Evolutionary conservation across 2,329 filamentous ascomycete genomes (phyloP).

Genomic region (Alternaria triticina): DNA sequence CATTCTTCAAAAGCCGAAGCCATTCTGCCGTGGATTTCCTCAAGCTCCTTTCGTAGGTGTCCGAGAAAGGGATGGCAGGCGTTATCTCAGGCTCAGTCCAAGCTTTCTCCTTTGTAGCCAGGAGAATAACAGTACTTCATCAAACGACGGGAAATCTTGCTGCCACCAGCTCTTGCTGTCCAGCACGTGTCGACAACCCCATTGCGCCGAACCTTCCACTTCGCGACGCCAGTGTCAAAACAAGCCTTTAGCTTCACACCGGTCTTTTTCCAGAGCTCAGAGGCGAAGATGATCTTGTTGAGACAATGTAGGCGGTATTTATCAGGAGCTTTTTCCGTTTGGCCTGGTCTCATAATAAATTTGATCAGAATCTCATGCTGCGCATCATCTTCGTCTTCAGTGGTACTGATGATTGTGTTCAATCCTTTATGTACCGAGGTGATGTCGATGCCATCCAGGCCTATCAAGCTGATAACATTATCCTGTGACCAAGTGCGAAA

Average conservation of each 20-base stretch:
- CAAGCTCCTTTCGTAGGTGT: not conserved
- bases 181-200: slow-evolving; percentile 1
- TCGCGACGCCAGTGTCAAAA: not conserved
- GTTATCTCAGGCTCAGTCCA: not conserved
- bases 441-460: not conserved
- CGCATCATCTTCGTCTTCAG: not conserved
- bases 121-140: not conserved
- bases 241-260: not conserved
- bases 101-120: not conserved
- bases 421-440: not conserved
- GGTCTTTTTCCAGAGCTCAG: not conserved
- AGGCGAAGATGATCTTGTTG: not conserved
- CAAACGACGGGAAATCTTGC: not conserved
- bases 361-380: slow-evolving; percentile 1
- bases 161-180: not conserved
- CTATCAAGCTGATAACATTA: not conserved
- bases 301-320: not conserved
- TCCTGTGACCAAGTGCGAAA: not conserved
- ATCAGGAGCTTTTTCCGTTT: not conserved
- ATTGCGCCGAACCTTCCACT: not conserved
- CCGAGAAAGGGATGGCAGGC: not conserved
- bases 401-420: not conserved
- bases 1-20: not conserved
- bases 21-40: not conserved
- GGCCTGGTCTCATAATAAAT: not conserved